These are phyloP conservation scores for Dioscorea cayenensis DNA, from an alignment of 116 monocot genomes.

Conservation along the genomic window DNA sequence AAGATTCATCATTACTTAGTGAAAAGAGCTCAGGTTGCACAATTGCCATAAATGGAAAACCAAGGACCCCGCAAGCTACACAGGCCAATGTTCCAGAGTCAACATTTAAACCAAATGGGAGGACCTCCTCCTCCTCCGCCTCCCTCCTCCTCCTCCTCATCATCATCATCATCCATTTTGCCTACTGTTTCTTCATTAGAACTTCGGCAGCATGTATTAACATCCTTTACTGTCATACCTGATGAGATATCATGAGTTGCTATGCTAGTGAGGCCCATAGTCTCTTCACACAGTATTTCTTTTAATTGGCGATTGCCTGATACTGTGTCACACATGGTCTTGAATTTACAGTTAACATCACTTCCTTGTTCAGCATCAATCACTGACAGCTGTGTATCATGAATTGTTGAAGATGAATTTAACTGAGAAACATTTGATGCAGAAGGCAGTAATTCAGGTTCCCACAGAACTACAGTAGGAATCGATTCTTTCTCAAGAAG, in stretches of 20 bases:
- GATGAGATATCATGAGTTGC: background rate
- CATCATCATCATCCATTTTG: constrained; percentile 24
- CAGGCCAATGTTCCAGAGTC: constrained; percentile 86
- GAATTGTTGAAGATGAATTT: constrained; percentile 7
- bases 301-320: background rate
- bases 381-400: constrained; percentile 9
- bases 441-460: constrained; percentile 59
- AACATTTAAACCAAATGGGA: constrained; percentile 73
- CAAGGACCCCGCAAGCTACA: constrained; percentile 95
- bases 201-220: constrained; percentile 3
- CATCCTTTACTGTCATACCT: constrained; percentile 9
- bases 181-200: constrained; percentile 22
- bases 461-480: constrained; percentile 58
- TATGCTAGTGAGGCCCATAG: background rate
- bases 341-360: constrained; percentile 2
- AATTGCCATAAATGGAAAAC: constrained; percentile 96
- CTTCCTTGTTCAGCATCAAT: constrained; percentile 5
- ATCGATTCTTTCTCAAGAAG: constrained; percentile 55
- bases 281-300: background rate
- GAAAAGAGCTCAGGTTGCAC: constrained; percentile 57
- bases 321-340: background rate
- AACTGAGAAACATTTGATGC: constrained; percentile 22
- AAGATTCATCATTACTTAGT: constrained; percentile 10
- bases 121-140: constrained; percentile 42
- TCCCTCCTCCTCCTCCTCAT: constrained; percentile 25